These are phyloP conservation scores for Lachnellula arida DNA, from an alignment of 2,329 filamentous ascomycete species.

Conservation along the genomic window DNA sequence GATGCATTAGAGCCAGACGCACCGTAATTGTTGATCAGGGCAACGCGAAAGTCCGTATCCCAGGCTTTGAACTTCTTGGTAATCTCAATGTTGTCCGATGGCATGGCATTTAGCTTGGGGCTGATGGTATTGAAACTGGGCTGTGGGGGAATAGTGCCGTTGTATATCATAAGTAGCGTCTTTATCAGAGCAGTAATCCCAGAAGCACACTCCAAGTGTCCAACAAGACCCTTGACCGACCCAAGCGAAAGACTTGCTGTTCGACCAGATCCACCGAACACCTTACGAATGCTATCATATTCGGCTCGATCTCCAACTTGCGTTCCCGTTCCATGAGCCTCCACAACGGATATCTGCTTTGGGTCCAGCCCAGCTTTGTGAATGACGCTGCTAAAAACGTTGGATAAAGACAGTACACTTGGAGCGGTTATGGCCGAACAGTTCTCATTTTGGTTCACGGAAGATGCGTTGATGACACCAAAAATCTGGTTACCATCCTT, in stretches of 20 bases:
- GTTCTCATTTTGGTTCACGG: background rate
- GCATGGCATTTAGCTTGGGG: background rate
- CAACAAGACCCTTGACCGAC: background rate
- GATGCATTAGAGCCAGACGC: background rate
- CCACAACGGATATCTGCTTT: constrained; percentile 2
- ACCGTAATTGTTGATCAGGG: background rate
- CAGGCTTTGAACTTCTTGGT: background rate
- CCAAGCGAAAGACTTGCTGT: background rate
- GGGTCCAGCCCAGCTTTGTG: background rate
- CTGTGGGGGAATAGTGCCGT: background rate
- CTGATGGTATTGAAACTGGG: background rate
- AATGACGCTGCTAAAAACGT: background rate
- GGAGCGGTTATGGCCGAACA: background rate
- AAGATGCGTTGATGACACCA: background rate
- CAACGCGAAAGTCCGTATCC: background rate
- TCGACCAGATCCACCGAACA: background rate
- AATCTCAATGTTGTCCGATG: background rate
- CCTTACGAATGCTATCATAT: background rate
- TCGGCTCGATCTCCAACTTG: constrained; percentile 12
- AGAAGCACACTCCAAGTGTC: background rate
- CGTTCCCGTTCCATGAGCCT: constrained; percentile 15
- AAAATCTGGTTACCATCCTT: background rate
- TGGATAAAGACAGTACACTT: background rate
- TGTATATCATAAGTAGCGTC: background rate
- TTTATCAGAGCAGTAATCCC: background rate